Percentiles rank a stretch among this genome's conserved stretches.
Conservation (phyloP, 2,329 filamentous ascomycete species). For the Penicillium sp. region DNA sequence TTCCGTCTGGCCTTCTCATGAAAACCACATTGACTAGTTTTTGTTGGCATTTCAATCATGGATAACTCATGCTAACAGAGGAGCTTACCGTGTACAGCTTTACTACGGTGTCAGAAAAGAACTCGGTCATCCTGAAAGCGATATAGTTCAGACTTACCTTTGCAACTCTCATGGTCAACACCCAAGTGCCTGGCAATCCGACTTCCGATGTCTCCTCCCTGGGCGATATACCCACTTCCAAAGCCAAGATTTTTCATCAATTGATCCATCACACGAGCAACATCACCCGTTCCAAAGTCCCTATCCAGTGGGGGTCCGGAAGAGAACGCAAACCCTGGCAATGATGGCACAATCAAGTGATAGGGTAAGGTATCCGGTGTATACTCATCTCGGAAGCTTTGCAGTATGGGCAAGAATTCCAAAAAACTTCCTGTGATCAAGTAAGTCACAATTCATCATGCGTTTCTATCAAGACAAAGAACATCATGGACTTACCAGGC, state of each 20-base stretch:
- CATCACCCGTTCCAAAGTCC: slow-evolving; percentile 25
- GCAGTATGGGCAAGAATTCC: slow-evolving; percentile 34
- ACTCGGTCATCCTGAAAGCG: neutral
- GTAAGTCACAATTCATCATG: neutral
- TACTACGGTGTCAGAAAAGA: neutral
- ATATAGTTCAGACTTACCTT: slow-evolving; percentile 18
- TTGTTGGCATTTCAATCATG: slow-evolving; percentile 7
- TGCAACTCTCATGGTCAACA: slow-evolving; percentile 30
- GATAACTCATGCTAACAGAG: neutral
- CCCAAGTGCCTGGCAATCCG: slow-evolving; percentile 25
- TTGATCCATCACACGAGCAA: slow-evolving; percentile 29
- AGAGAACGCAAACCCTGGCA: slow-evolving; percentile 34
- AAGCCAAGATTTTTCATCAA: slow-evolving; percentile 34
- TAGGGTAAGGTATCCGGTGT: slow-evolving; percentile 29
- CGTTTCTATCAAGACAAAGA: neutral
- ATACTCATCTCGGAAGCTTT: slow-evolving; percentile 29
- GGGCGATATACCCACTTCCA: slow-evolving; percentile 30
- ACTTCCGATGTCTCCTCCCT: slow-evolving; percentile 36
- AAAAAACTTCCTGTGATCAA: slow-evolving; percentile 30
- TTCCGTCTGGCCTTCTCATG: slow-evolving; percentile 25
- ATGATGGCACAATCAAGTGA: slow-evolving; percentile 33
- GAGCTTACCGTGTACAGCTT: slow-evolving; percentile 32
- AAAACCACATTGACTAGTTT: slow-evolving; percentile 30
- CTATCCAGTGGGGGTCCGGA: slow-evolving; percentile 31
- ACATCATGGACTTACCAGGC: slow-evolving; percentile 25